Base-by-base conservation (phyloP, 2,329 filamentous ascomycete genomes). In the Polytolypa hystricis region DNA sequence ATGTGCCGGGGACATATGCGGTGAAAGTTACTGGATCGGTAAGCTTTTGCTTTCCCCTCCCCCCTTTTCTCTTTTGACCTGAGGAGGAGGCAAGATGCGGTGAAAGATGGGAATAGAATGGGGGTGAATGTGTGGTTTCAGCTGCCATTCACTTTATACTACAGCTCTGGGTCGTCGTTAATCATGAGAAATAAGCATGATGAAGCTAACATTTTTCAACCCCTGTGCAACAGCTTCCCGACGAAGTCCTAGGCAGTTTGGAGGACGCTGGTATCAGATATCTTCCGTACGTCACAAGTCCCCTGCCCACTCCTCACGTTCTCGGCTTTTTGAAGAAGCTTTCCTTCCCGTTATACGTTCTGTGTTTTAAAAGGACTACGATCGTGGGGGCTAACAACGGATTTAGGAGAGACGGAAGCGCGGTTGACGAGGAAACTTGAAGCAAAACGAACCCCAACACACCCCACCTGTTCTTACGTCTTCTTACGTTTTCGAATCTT, bases 1-100 rank as follows among this genome's bases (percentile, higher is more conserved):
- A 93, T 59, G 81, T 91, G 35, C 74, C 77, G 11, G 91, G 91
- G 37, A 79, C 93, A 40, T 98, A 98, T 64, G 91, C 91, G 12
- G 83, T 86, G 38, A 95, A 96, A 66, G 91, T 98, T 16, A 85
- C 82, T 20, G 91, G 91, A 12, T 77, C 84, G 43, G 70, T 74
- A 47, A 60, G 70, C 61, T 30, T 12, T 7, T 29, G 20, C 6
- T 15, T 11, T 33, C 12, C 28, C n/a, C n/a, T n/a, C n/a, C n/a
- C n/a, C n/a, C n/a, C n/a, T n/a, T 25, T 25, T 25, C n/a, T n/a
- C 7, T 7, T 7, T 25, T n/a, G 21, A 25, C 21, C 21, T 7
- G 7, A 7, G n/a, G 8, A 27, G 16, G 17, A 15, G 19, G 6
- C 5, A 18, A n/a, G n/a, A n/a, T n/a, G n/a, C n/a, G n/a, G n/a